Conservation (phyloP, 2,329 filamentous ascomycete genomes). For the Davidsoniella virescens region DNA sequence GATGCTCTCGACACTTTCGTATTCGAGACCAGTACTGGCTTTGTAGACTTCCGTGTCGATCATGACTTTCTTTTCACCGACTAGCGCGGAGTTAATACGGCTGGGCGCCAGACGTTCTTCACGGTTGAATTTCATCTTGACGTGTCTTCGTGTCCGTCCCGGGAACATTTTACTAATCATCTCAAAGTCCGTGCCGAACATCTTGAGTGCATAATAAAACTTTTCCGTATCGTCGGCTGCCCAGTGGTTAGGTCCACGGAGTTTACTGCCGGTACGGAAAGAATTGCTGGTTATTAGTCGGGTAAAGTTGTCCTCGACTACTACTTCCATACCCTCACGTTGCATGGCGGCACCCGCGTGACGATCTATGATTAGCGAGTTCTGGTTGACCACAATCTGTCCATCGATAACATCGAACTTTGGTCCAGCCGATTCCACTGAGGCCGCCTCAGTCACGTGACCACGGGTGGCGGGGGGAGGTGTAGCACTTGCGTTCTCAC, state of each 20-base stretch:
- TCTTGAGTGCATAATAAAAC: constrained; percentile 59
- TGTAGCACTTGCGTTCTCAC: constrained; percentile 14
- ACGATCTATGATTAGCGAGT: constrained; percentile 50
- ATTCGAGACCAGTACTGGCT: constrained; percentile 34
- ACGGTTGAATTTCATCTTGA: constrained; percentile 71
- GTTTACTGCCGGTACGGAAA: constrained; percentile 45
- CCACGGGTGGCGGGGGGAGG: constrained; percentile 1
- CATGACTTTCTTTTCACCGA: constrained; percentile 37
- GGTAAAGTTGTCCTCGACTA: constrained; percentile 68
- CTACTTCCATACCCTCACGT: constrained; percentile 39
- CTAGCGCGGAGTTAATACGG: constrained; percentile 47
- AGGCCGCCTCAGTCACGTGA: constrained; percentile 16
- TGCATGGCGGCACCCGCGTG: constrained; percentile 44
- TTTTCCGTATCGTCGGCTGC: constrained; percentile 51
- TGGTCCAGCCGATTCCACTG: constrained; percentile 23
- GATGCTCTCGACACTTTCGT: constrained; percentile 38
- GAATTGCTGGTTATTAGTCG: constrained; percentile 52
- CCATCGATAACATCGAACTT: constrained; percentile 53
- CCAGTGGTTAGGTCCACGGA: constrained; percentile 52
- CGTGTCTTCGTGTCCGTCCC: constrained; percentile 50
- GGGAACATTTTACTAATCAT: constrained; percentile 66
- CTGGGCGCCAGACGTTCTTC: constrained; percentile 54
- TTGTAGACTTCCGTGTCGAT: constrained; percentile 48
- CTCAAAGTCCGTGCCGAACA: constrained; percentile 72
- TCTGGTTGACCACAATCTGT: constrained; percentile 54